Conservation (phyloP, 1,284 basidiomycete species). For the Ustilago bromivora region DNA sequence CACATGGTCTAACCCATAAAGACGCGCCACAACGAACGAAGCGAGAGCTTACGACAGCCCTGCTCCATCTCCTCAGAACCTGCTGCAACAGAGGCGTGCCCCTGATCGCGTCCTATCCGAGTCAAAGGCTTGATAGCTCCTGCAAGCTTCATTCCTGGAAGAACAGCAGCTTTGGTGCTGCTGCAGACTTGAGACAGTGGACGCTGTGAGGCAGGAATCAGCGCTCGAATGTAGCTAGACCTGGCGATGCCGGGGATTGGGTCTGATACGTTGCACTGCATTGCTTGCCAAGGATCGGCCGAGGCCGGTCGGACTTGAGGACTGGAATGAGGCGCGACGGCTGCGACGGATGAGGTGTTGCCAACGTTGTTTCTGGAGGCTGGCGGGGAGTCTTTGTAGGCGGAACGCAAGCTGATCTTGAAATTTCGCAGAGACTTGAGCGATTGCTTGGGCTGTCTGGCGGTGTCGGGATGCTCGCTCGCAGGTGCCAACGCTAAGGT, state of each 20-base stretch:
- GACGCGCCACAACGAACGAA: conserved; percentile 4
- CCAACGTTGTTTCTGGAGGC: too few relatives aligned
- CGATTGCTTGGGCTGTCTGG: conserved; percentile 12
- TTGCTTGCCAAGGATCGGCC: not conserved
- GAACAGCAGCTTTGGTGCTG: not conserved
- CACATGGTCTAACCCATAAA: not conserved
- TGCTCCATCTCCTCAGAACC: not conserved
- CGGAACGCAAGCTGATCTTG: conserved; percentile 10
- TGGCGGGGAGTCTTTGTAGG: not conserved
- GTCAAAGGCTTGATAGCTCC: not conserved
- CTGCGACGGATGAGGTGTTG: not conserved
- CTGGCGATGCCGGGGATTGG: not conserved
- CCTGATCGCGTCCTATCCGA: not conserved
- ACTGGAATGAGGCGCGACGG: not conserved
- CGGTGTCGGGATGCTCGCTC: not conserved
- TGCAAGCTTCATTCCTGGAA: not conserved
- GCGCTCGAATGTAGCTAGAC: conserved; percentile 6
- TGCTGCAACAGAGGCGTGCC: not conserved
- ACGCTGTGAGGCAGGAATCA: not conserved
- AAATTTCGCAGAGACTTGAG: conserved; percentile 12
- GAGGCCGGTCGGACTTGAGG: not conserved
- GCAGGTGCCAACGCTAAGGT: not conserved
- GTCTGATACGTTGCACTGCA: conserved; percentile 2
- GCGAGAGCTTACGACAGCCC: not conserved
- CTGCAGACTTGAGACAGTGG: not conserved